Conservation (phyloP, 148 eudicot genomes). For the Agrostemma githago region DNA sequence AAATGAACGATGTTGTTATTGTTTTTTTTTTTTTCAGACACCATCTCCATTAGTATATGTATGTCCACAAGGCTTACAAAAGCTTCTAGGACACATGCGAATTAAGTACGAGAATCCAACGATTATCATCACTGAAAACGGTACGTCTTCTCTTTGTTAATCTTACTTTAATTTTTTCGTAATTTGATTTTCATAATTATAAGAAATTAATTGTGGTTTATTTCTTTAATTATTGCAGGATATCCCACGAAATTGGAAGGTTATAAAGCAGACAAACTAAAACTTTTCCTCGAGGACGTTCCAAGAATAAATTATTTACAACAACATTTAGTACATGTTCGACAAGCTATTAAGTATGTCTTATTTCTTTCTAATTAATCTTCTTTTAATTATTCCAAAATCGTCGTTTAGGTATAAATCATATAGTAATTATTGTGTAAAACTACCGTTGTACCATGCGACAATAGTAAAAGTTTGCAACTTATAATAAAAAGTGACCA, state of each 20-base stretch:
- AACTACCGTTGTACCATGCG: too few relatives aligned
- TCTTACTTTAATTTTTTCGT: not conserved
- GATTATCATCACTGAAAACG: not conserved
- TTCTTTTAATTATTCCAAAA: too few relatives aligned
- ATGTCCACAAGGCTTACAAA: not conserved
- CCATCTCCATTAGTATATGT: not conserved
- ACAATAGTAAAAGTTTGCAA: too few relatives aligned
- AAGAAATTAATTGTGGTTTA: too few relatives aligned
- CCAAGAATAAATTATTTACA: not conserved
- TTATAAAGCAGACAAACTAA: not conserved
- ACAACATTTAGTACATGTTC: not conserved
- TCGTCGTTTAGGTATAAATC: too few relatives aligned
- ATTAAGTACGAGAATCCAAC: not conserved
- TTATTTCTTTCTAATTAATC: not conserved
- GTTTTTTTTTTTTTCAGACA: not conserved
- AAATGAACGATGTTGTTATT: too few relatives aligned
- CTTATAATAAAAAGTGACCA: too few relatives aligned
- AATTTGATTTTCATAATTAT: too few relatives aligned
- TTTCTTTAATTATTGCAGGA: not conserved
- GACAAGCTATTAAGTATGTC: not conserved
- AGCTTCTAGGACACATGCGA: not conserved
- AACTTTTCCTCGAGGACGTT: not conserved
- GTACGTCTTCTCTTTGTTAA: not conserved
- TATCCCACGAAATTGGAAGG: not conserved
- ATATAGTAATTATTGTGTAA: too few relatives aligned